Evolutionary conservation across 768 basidiomycete genomes (phyloP).

Genomic region (Mycena olivaceomarginata): DNA sequence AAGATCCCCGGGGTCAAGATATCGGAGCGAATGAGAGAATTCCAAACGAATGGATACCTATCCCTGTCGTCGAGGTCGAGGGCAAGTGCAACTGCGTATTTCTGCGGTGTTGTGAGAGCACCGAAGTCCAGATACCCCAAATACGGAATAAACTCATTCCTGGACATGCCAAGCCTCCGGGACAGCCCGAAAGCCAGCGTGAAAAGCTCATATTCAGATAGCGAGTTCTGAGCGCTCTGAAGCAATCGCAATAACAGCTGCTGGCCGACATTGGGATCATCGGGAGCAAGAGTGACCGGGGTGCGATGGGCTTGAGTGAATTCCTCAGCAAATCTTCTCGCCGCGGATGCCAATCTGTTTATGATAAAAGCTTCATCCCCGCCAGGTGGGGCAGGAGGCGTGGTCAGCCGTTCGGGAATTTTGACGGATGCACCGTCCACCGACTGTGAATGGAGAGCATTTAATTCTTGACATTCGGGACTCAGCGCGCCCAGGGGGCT

Average conservation of each 20-base stretch:
- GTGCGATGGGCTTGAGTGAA: slow-evolving; percentile 59
- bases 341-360: slow-evolving; percentile 64
- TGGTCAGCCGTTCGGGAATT: slow-evolving; percentile 74
- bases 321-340: slow-evolving; percentile 59
- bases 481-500: slow-evolving; percentile 76
- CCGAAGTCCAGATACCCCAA: slow-evolving; percentile 74
- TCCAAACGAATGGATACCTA: slow-evolving; percentile 75
- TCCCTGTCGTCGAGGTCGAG: slow-evolving; percentile 59
- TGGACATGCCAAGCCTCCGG: slow-evolving; percentile 60
- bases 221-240: slow-evolving; percentile 68
- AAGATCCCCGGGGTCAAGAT: slow-evolving; percentile 72
- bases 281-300: slow-evolving; percentile 46
- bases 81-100: slow-evolving; percentile 68
- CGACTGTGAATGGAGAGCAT: slow-evolving; percentile 81
- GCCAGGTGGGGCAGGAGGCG: slow-evolving; percentile 64
- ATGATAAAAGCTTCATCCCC: slow-evolving; percentile 68
- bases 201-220: slow-evolving; percentile 80
- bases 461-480: slow-evolving; percentile 82
- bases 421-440: slow-evolving; percentile 80
- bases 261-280: slow-evolving; percentile 60
- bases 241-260: slow-evolving; percentile 67
- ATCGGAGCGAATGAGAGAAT: slow-evolving; percentile 77
- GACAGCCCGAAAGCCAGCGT: slow-evolving; percentile 69
- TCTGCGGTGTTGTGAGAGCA: slow-evolving; percentile 72
- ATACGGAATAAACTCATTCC: slow-evolving; percentile 62